Base-by-base conservation (phyloP, 768 basidiomycete species). In the Ramaria sp. region DNA sequence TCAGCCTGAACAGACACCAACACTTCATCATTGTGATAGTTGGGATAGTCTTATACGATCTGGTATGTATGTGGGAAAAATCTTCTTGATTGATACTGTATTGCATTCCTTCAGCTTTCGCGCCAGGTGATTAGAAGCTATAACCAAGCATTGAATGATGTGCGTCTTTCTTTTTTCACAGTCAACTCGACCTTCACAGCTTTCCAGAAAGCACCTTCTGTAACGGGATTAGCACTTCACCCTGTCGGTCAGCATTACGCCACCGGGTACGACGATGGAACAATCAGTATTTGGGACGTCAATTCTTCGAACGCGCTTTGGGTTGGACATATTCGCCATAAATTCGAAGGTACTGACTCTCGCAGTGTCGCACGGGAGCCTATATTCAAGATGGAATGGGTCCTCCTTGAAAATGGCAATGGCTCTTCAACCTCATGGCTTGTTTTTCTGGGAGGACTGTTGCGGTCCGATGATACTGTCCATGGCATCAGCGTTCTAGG, bases 301-400 rank as follows among this genome's bases (percentile, higher is more conserved):
- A 15, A 50, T 15, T 20, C 28, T 5, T 4, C 28, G 16, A 32
- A 32, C 8, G 16, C 10, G 30, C 24, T 50, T 7, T 50, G 48
- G 48, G 34, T 24, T 22, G 48, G 48, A 16, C 13, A 16, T 7
- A 30, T 28, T 12, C 16, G n/a, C 6, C 30, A 18, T 3, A 32
- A 18, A 30, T 22, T 50, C 28, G 28, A 32, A 20, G 5, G 7
- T 16, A 12, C 32, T n/a, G 48, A 20, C 12, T 30, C 18, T 2
- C 15, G 7, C 34, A 20, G 30, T 30, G 56, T 32, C 25, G 62
- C 67, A 20, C 64, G 82, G 60, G 90, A 93, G 61, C 88, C 92
- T 3, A 78, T 96, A 32, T 91, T 87, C 74, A 92, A 88, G 64
- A 0, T 96, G 91, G 92, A 86, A 84, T 54, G 77, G 78, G 0